These are phyloP conservation scores for Puccinia hordei DNA, from an alignment of 1,284 basidiomycete species.

Conservation along the genomic window DNA sequence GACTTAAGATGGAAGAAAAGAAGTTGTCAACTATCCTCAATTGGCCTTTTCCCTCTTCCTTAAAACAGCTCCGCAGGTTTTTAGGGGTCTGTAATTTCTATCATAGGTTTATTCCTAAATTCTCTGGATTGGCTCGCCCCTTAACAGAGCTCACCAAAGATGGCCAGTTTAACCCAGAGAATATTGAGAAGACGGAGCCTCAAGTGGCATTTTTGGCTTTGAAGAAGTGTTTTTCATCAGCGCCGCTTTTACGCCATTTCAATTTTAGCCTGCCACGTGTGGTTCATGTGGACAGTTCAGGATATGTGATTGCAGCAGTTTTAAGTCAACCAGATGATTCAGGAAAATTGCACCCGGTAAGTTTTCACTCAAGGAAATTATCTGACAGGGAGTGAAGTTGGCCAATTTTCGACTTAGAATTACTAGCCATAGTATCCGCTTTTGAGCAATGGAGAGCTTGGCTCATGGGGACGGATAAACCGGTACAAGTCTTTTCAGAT, in stretches of 20 bases:
- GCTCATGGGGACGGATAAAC: too few species aligned
- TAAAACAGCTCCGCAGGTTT: background rate
- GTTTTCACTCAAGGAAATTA: too few species aligned
- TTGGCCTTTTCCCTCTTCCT: background rate
- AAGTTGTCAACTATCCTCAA: background rate
- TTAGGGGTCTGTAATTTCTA: too few species aligned
- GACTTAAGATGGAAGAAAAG: background rate
- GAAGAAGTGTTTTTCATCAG: background rate
- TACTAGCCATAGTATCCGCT: too few species aligned
- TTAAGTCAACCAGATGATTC: constrained; percentile 38
- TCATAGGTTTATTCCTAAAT: background rate
- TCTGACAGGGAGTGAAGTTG: too few species aligned
- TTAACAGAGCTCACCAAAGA: background rate
- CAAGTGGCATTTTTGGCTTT: background rate
- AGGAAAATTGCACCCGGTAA: background rate
- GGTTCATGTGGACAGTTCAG: constrained; percentile 39
- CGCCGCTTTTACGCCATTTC: background rate
- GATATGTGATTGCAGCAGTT: constrained; percentile 49
- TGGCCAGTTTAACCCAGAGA: background rate
- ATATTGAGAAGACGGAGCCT: background rate
- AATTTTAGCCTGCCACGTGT: background rate
- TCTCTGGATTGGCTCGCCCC: constrained; percentile 11
- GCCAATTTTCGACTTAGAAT: too few species aligned
- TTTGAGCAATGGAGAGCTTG: too few species aligned
- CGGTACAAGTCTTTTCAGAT: too few species aligned